These are phyloP conservation scores for Aspergillus aculeatus DNA, from an alignment of 2,329 filamentous ascomycete genomes.

Conservation along the genomic window DNA sequence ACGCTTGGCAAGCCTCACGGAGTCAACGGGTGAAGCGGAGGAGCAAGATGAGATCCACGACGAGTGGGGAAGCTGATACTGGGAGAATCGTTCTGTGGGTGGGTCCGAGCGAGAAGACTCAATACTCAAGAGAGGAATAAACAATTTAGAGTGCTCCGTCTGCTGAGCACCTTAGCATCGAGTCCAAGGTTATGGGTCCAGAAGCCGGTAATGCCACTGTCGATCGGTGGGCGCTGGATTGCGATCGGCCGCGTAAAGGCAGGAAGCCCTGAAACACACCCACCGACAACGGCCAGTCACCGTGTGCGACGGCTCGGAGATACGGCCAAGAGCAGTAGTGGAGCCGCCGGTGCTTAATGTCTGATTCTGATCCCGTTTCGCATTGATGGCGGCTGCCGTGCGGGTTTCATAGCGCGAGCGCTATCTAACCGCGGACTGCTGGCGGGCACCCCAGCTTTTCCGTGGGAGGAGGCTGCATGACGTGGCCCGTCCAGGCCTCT, in stretches of 20 bases:
- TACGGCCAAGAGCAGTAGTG: slow-evolving; percentile 3
- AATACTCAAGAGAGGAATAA: not conserved
- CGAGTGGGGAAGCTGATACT: not conserved
- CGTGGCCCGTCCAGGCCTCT: not conserved
- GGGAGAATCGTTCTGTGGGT: not conserved
- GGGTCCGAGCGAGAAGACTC: not conserved
- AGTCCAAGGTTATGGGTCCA: not conserved
- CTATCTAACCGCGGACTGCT: not conserved
- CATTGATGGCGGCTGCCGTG: slow-evolving; percentile 1
- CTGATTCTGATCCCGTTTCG: slow-evolving; percentile 4
- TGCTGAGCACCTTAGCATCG: not conserved
- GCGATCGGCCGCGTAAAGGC: slow-evolving; percentile 4
- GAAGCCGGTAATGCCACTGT: slow-evolving; percentile 3
- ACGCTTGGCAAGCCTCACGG: not conserved
- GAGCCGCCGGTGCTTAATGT: slow-evolving; percentile 3
- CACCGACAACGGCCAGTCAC: slow-evolving; percentile 1
- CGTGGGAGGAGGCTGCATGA: not conserved
- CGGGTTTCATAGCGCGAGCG: not conserved
- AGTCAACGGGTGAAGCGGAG: not conserved
- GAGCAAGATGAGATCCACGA: not conserved
- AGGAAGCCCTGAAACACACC: slow-evolving; percentile 1
- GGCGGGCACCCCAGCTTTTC: not conserved
- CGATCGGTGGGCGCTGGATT: slow-evolving; percentile 1
- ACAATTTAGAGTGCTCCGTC: not conserved
- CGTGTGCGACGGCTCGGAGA: slow-evolving; percentile 2